Conservation (phyloP, 148 eudicot species). For the Diospyros lotus region DNA sequence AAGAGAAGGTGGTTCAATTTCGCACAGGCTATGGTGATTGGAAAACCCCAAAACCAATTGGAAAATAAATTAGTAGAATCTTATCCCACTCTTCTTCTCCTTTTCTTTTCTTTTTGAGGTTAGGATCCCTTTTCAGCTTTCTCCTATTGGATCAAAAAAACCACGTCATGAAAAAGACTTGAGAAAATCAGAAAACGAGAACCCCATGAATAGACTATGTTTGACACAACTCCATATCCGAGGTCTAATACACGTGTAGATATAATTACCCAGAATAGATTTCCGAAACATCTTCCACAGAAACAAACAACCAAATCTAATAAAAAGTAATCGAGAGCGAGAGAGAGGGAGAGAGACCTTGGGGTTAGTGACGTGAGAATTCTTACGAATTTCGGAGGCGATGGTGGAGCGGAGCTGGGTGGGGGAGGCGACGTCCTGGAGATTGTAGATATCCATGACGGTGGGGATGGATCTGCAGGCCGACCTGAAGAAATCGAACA, state of each 20-base stretch:
- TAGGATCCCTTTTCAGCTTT: no score
- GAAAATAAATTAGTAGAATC: no score
- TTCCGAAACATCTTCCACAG: not conserved
- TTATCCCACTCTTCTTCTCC: no score
- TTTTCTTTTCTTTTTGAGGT: no score
- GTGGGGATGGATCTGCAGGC: conserved; percentile 80
- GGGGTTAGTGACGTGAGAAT: conserved; percentile 57
- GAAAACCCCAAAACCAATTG: no score
- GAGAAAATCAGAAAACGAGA: no score
- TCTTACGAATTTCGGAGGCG: conserved; percentile 76
- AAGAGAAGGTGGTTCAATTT: no score
- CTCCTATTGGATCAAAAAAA: no score
- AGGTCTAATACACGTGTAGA: not conserved
- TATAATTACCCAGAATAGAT: not conserved
- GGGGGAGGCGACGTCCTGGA: conserved; percentile 56
- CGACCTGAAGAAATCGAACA: conserved; percentile 65
- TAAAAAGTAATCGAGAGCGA: not conserved
- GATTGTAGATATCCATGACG: conserved; percentile 81
- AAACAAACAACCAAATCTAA: not conserved
- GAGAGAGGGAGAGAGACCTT: conserved; percentile 38
- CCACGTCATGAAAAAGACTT: no score
- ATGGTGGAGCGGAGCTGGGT: conserved; percentile 77
- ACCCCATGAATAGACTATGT: no score
- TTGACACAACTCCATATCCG: not conserved
- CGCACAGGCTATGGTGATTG: no score